Conservation (phyloP, 495 filamentous ascomycete species). For the Aspergillus taichungensis region DNA sequence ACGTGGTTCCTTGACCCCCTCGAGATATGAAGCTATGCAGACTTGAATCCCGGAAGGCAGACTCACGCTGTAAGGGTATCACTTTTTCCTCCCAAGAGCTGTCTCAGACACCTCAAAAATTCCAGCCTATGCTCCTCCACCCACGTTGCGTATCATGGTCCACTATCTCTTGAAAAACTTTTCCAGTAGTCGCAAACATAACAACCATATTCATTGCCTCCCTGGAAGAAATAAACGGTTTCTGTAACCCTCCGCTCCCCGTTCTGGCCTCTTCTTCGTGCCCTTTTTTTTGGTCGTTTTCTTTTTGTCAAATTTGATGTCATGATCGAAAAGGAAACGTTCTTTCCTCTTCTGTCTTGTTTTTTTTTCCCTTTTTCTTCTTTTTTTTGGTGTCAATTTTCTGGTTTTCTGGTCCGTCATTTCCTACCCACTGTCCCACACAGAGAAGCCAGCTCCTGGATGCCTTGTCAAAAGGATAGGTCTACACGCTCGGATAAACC, state of each 20-base stretch:
- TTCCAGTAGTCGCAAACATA: constrained; percentile 23
- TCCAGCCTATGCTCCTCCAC: constrained; percentile 33
- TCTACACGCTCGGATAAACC: constrained; percentile 13
- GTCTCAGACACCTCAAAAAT: constrained; percentile 40
- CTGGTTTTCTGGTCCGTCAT: too few species aligned
- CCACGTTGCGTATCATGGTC: constrained; percentile 27
- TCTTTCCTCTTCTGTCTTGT: not conserved
- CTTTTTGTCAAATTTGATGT: not conserved
- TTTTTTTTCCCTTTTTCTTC: constrained; percentile 12
- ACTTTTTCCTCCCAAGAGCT: constrained; percentile 43
- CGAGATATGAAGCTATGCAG: constrained; percentile 33
- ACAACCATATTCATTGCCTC: not conserved
- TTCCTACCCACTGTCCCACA: constrained; percentile 1
- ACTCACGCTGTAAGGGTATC: constrained; percentile 44
- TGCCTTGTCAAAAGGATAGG: constrained; percentile 14
- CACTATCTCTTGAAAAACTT: constrained; percentile 20
- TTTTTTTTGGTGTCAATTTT: constrained; percentile 6
- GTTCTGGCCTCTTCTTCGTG: constrained; percentile 3
- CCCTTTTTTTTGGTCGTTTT: constrained; percentile 6
- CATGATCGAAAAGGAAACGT: too few species aligned
- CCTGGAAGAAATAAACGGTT: not conserved
- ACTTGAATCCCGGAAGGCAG: constrained; percentile 34
- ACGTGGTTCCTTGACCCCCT: constrained; percentile 22
- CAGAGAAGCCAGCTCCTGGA: constrained; percentile 24
- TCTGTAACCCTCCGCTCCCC: constrained; percentile 1